Percentiles rank a stretch among this genome's conserved stretches.
Evolutionary conservation across 2,329 filamentous ascomycete species (phyloP).

Genomic region (Thermoascus crustaceus): DNA sequence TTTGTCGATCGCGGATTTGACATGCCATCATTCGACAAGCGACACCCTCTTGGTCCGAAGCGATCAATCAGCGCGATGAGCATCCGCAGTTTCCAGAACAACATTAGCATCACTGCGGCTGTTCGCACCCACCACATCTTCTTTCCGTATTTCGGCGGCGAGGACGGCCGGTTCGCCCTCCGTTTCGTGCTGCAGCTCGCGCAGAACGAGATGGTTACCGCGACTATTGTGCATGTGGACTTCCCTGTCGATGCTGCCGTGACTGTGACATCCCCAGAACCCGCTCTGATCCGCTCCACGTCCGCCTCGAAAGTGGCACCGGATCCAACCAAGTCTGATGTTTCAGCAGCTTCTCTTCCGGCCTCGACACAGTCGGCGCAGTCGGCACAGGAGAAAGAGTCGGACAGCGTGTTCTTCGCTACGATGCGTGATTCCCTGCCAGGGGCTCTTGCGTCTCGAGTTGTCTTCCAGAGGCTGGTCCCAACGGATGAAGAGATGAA

Average conservation of each 20-base stretch:
- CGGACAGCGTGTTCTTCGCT: slow-evolving; percentile 49
- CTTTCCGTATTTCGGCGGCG: slow-evolving; percentile 75
- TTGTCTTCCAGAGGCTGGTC: slow-evolving; percentile 45
- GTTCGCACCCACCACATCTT: slow-evolving; percentile 73
- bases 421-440: slow-evolving; percentile 50
- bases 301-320: slow-evolving; percentile 5
- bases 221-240: slow-evolving; percentile 60
- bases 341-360: slow-evolving; percentile 1
- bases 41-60: slow-evolving; percentile 13
- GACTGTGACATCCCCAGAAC: no score
- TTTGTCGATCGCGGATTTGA: slow-evolving; percentile 68
- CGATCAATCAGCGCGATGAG: slow-evolving; percentile 51
- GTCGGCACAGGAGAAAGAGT: slow-evolving; percentile 22
- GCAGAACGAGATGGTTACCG: slow-evolving; percentile 68
- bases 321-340: slow-evolving; percentile 2
- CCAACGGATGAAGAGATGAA: slow-evolving; percentile 37
- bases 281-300: no score
- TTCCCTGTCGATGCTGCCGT: no score
- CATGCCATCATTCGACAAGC: slow-evolving; percentile 16
- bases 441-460: slow-evolving; percentile 42
- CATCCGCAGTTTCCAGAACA: slow-evolving; percentile 52
- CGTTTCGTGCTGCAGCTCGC: slow-evolving; percentile 76
- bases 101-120: slow-evolving; percentile 50
- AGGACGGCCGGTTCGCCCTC: slow-evolving; percentile 73
- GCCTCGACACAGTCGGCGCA: slow-evolving; percentile 3